A percentile compares a stretch with the other conserved stretches of the same genome.
These are phyloP conservation scores for Saccharomyces hybrid DNA, from an alignment of 1,139 yeast species.

Conservation along the genomic window DNA sequence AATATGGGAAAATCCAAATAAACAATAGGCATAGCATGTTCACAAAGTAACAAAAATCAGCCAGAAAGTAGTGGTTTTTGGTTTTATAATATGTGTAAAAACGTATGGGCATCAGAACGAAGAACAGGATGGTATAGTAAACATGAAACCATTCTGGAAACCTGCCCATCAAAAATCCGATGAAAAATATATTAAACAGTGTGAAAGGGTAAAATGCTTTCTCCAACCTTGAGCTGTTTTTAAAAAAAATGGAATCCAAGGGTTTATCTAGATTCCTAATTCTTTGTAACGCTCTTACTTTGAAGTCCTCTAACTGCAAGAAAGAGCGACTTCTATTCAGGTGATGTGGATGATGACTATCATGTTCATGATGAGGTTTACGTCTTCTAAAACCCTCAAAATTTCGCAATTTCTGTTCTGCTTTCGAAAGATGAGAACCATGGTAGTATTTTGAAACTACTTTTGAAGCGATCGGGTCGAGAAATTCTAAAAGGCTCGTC, in stretches of 20 bases:
- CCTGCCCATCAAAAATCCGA: slow-evolving; percentile 73
- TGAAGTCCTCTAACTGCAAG: slow-evolving; percentile 17
- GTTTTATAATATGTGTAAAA: slow-evolving; percentile 73
- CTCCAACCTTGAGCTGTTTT: slow-evolving; percentile 58
- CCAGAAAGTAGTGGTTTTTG: slow-evolving; percentile 78
- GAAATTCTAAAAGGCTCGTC: slow-evolving; percentile 2
- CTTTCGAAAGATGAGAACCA: not conserved
- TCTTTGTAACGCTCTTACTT: slow-evolving; percentile 12
- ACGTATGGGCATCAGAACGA: slow-evolving; percentile 72
- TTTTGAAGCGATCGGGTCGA: slow-evolving; percentile 6
- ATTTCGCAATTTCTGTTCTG: not conserved
- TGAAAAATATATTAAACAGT: slow-evolving; percentile 55
- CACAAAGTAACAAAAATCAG: slow-evolving; percentile 90
- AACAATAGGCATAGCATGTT: slow-evolving; percentile 60
- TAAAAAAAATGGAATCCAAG: slow-evolving; percentile 22
- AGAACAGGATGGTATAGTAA: slow-evolving; percentile 57
- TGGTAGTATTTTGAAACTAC: not conserved
- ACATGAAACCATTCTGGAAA: slow-evolving; percentile 72
- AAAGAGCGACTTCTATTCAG: not conserved
- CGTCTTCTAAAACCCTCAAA: not conserved
- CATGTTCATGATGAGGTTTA: not conserved
- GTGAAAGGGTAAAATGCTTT: slow-evolving; percentile 76
- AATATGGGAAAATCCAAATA: slow-evolving; percentile 76
- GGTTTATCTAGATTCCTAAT: slow-evolving; percentile 20
- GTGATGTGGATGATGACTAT: not conserved